Base-by-base conservation (phyloP, 192 early-diverging fungal species). In the Coemansia sp. region DNA sequence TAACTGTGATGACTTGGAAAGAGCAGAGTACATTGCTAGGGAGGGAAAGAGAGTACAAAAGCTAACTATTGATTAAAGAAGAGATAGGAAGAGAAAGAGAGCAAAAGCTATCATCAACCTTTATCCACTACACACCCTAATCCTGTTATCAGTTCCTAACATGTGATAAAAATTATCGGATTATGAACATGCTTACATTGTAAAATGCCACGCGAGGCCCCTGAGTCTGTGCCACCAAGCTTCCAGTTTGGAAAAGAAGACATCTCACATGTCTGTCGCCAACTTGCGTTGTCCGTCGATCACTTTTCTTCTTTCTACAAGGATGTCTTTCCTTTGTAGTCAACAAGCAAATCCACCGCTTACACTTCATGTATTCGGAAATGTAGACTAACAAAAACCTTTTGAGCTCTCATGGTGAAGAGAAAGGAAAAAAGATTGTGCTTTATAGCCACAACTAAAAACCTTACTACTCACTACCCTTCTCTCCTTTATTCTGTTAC, bases 11-110 rank as follows among this genome's bases (percentile, higher is more conserved):
- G n/a, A 39, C 38, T 34, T 62, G 61, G 41, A 39, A 13, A 27
- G 24, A 41, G 15, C 43, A 29, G 63, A 64, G 63, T 46, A 64
- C 63, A 61, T 61, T 33, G 18, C 6, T 53, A 24, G 6, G 50
- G 20, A 24, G 50, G 20, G 11, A 38, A 58, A 29, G 9, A 61
- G 31, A 11, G 58, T 18, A 15, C 5, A 8, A 2, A 2, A 61
- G 20, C 9, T 61, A 12, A 33, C 5, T 57, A 44, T 44, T 44
- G 43, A 44, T 16, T 38, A n/a, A 50, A 18, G 20, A 50, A 10
- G n/a, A 57, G 15, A 57, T 57, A 57, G 12, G n/a, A 31, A 33
- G 53, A 29, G 24, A 16, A 57, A 31, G 27, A 31, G 27, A 15
- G 50, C 22, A 15, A 5, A 11, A 57, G 53, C 31, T 31, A 57